A percentile compares a stretch with the other conserved stretches of the same genome.
phyloP scores from a whole-genome alignment of 768 basidiomycete species.

The Amanita pseudoporphyria region DNA sequence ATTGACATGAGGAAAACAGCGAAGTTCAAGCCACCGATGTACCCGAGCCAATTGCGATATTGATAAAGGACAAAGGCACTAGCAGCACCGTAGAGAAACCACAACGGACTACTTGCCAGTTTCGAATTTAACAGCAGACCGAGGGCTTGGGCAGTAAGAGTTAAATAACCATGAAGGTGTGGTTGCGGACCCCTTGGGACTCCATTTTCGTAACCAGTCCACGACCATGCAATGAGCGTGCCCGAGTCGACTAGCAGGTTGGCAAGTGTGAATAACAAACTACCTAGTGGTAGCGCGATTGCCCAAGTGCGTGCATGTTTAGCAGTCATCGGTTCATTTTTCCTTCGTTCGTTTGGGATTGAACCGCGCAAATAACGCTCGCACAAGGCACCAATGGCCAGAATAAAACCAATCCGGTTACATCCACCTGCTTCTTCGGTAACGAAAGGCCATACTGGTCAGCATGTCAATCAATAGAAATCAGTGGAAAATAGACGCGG shows the following conservation, averaged over 20 bases:
- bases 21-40: constrained; percentile 52
- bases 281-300: constrained; percentile 50
- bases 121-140: constrained; percentile 37
- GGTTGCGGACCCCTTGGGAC: constrained; percentile 61
- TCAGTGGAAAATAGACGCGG: background rate
- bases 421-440: constrained; percentile 56
- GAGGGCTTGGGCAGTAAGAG: constrained; percentile 50
- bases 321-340: constrained; percentile 4
- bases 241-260: constrained; percentile 66
- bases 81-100: constrained; percentile 44
- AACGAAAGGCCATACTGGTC: constrained; percentile 70
- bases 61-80: constrained; percentile 48
- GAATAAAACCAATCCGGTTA: constrained; percentile 53
- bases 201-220: constrained; percentile 73
- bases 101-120: constrained; percentile 35
- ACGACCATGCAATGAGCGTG: constrained; percentile 79
- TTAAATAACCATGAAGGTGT: constrained; percentile 59
- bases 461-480: constrained; percentile 4
- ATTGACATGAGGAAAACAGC: constrained; percentile 59
- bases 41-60: constrained; percentile 61
- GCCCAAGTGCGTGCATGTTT: constrained; percentile 16
- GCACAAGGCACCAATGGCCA: constrained; percentile 48
- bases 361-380: constrained; percentile 26
- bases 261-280: constrained; percentile 63
- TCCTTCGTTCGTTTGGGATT: background rate